A percentile compares a stretch with the other conserved stretches of the same genome.
These are phyloP conservation scores for Pholiota microspora DNA, from an alignment of 768 basidiomycete genomes.

Conservation along the genomic window DNA sequence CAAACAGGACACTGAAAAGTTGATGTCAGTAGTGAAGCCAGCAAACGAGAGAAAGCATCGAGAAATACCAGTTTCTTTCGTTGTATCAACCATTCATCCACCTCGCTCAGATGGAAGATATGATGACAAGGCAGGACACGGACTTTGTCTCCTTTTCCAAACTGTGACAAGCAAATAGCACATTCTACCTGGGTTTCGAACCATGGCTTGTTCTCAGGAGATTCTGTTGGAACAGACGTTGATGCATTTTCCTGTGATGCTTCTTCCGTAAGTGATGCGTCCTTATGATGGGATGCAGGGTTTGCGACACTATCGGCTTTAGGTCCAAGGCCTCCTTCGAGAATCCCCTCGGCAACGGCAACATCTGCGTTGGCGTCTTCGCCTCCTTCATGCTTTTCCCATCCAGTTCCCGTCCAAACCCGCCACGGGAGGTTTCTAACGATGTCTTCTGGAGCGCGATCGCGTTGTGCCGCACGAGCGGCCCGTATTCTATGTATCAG, in stretches of 20 bases:
- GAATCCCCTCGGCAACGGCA: slow-evolving; percentile 29
- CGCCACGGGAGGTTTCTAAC: slow-evolving; percentile 80
- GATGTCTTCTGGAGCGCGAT: slow-evolving; percentile 79
- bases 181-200: slow-evolving; percentile 85
- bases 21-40: slow-evolving; percentile 6
- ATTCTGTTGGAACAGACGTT: slow-evolving; percentile 32
- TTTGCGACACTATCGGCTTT: slow-evolving; percentile 14
- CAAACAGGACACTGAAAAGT: slow-evolving; percentile 79
- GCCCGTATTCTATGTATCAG: slow-evolving; percentile 87
- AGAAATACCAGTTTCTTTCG: slow-evolving; percentile 81
- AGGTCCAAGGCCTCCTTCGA: slow-evolving; percentile 34
- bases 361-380: slow-evolving; percentile 27
- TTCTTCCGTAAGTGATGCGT: not conserved
- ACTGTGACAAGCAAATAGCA: slow-evolving; percentile 89
- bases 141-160: slow-evolving; percentile 84
- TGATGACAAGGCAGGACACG: slow-evolving; percentile 93
- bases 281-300: not conserved
- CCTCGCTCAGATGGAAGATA: slow-evolving; percentile 90
- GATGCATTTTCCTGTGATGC: slow-evolving; percentile 30
- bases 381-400: slow-evolving; percentile 69
- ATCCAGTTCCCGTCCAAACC: slow-evolving; percentile 77
- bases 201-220: slow-evolving; percentile 54
- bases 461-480: slow-evolving; percentile 76
- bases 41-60: not conserved
- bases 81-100: slow-evolving; percentile 90